Evolutionary conservation across 106 monocot genomes (phyloP), one percentile per base, ranked within the genome.

Genomic region (Iris macrosiphon): DNA sequence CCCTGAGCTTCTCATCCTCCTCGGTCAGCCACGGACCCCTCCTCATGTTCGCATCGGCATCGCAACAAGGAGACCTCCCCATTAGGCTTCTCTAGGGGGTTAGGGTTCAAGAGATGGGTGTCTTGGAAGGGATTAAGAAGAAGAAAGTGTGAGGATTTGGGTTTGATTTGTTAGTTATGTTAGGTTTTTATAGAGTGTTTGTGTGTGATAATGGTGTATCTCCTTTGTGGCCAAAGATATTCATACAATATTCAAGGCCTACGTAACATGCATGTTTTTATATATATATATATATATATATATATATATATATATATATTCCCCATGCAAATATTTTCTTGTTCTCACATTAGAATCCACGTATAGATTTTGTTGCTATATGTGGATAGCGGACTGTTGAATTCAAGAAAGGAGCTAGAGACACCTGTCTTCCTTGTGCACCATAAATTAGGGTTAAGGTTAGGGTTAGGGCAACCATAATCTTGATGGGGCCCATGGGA

Each of bases 21-120:
- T 68, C 75, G 18, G 18, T 45, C 31, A 50, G 55, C 75, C 75
- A 75, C 1, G 75, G 68, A 4, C 75, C 75, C 40, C 60, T 73
- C 65, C 60, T 73, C 28, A 66, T 19, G 4, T 45, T 20, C 4
- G 45, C 45, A 18, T 45, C 32, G 20, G 17, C 45, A 12, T 49
- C 62, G 29, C 59, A 59, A 29, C 59, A 59, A 3, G 60, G 60
- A 11, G 45, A 31, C 41, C 60, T 60, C 45, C 44, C 45, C 60
- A 60, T 60, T 41, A 28, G 31, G 9, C 7, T 52, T 12, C 15
- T 31, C 38, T 4, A 32, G 25, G 12, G 1, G 22, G 25, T 22
- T 25, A 24, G n/a, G n/a, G n/a, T n/a, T n/a, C n/a, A n/a, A n/a
- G n/a, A n/a, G n/a, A n/a, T n/a, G n/a, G n/a, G n/a, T n/a, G n/a